Evolutionary conservation across 169 alveolate species (phyloP).

Genomic region (Toxoplasma gondii): DNA sequence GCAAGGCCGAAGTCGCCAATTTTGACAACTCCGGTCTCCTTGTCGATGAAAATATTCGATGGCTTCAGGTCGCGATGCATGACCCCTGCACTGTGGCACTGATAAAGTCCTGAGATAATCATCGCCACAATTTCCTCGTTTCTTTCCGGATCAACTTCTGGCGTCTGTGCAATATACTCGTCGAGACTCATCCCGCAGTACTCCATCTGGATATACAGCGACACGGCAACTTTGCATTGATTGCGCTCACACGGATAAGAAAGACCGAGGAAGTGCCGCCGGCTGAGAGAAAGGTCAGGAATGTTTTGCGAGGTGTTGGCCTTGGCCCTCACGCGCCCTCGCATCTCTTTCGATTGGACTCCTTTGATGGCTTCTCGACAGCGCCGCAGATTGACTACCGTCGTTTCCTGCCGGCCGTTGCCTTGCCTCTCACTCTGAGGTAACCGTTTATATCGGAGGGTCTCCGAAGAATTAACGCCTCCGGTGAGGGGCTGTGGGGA

Average conservation of each 20-base stretch:
- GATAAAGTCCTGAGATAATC: slow-evolving; percentile 31
- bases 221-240: slow-evolving; percentile 10
- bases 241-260: background rate
- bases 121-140: slow-evolving; percentile 19
- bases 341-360: too few relatives aligned
- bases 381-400: too few relatives aligned
- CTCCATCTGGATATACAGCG: slow-evolving; percentile 60
- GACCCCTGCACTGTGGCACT: slow-evolving; percentile 75
- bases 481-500: too few relatives aligned
- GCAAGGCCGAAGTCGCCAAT: slow-evolving; percentile 93
- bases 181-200: slow-evolving; percentile 37
- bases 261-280: too few relatives aligned
- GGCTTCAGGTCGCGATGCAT: slow-evolving; percentile 93
- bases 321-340: too few relatives aligned
- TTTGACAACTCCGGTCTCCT: slow-evolving; percentile 80
- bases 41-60: slow-evolving; percentile 88
- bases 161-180: slow-evolving; percentile 47
- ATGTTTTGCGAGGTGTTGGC: too few relatives aligned
- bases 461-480: too few relatives aligned
- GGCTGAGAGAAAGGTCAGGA: too few relatives aligned
- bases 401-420: too few relatives aligned
- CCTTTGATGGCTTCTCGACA: too few relatives aligned
- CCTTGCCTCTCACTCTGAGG: too few relatives aligned
- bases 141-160: slow-evolving; percentile 34
- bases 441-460: too few relatives aligned